Conservation (phyloP, 257 asterid species). For the Penstemon eatonii region DNA sequence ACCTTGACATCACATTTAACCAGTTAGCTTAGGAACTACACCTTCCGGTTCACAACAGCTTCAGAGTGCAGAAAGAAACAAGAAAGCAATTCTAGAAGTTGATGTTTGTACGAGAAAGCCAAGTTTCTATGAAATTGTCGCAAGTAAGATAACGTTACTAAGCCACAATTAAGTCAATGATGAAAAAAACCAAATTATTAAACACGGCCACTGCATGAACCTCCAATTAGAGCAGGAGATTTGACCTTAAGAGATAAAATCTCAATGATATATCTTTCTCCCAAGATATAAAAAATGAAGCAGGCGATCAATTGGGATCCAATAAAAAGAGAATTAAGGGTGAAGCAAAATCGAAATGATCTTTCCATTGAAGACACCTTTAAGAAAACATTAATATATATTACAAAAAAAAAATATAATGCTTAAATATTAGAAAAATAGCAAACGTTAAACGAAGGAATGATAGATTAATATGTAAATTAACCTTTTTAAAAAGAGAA, state of each 20-base stretch:
- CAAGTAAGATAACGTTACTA: no score
- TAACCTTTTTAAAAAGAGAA: no score
- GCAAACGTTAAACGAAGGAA: no score
- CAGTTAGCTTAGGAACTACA: not conserved
- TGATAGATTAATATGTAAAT: no score
- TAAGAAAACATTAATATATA: not conserved
- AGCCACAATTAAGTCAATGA: constrained; percentile 11
- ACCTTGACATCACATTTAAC: no score
- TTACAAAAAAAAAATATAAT: not conserved
- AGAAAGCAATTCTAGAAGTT: constrained; percentile 5
- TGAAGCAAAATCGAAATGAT: not conserved
- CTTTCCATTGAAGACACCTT: not conserved
- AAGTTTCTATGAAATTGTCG: not conserved
- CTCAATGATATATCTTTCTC: not conserved
- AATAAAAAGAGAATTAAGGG: not conserved
- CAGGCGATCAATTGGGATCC: no score
- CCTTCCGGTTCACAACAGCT: not conserved
- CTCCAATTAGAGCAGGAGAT: constrained; percentile 15
- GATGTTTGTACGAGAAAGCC: constrained; percentile 2
- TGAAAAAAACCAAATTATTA: constrained; percentile 6
- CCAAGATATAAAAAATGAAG: no score
- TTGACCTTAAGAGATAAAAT: constrained; percentile 3
- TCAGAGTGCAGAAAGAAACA: constrained; percentile 12
- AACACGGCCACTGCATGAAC: constrained; percentile 7
- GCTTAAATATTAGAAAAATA: no score